A percentile compares a stretch with the other conserved stretches of the same genome.
phyloP scores from a whole-genome alignment of 306 rosid species.

The Vicia villosa region DNA sequence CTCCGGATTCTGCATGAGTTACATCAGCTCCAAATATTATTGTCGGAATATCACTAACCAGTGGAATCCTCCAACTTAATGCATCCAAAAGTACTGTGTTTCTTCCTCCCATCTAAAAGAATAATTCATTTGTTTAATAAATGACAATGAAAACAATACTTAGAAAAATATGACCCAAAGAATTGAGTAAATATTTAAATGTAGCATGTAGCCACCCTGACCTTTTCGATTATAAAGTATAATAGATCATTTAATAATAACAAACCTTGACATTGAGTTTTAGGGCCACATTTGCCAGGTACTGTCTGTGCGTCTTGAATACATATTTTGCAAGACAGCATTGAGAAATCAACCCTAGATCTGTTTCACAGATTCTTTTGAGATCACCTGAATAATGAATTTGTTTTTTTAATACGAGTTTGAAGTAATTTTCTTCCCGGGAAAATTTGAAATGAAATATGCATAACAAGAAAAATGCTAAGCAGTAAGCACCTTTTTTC shows the following conservation, averaged over 20 bases:
- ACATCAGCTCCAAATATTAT: constrained; percentile 57
- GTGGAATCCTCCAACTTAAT: constrained; percentile 59
- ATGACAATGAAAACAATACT: background rate
- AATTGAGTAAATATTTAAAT: background rate
- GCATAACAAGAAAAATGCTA: background rate
- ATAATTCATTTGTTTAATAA: background rate
- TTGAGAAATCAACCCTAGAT: constrained; percentile 70
- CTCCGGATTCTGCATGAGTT: constrained; percentile 72
- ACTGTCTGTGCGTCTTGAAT: constrained; percentile 59
- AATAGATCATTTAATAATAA: background rate
- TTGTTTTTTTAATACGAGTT: constrained; percentile 25
- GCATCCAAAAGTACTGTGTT: constrained; percentile 75
- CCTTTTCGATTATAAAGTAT: constrained; percentile 11
- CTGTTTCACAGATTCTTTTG: constrained; percentile 74
- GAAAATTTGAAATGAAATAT: background rate
- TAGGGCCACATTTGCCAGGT: constrained; percentile 62
- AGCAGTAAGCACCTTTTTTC: background rate
- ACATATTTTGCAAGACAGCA: constrained; percentile 77
- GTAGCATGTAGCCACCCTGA: constrained; percentile 18
- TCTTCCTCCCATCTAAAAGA: constrained; percentile 63
- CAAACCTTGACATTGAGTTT: constrained; percentile 68
- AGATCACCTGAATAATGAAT: constrained; percentile 57
- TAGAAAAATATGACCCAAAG: background rate
- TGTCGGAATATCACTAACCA: constrained; percentile 77
- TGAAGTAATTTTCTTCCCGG: constrained; percentile 8